Percentiles rank a stretch among this genome's conserved stretches.
Evolutionary conservation across 2,329 filamentous ascomycete genomes (phyloP).

Genomic region (Pseudogymnoascus sp.): DNA sequence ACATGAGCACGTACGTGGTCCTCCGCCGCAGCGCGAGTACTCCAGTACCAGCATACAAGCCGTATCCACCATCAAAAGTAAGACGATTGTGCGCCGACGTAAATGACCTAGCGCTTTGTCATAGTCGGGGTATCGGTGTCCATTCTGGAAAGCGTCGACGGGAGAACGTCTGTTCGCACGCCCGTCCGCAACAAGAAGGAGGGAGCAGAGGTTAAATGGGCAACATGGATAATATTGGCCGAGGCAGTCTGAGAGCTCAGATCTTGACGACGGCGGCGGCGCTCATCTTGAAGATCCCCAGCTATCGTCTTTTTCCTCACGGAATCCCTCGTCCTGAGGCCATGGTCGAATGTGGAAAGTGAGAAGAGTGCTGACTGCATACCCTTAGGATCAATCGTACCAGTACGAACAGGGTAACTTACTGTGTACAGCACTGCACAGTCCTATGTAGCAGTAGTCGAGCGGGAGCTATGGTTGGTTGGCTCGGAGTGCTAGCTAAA

Average conservation of each 20-base stretch:
- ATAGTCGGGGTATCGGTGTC: background rate
- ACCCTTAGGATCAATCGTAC: background rate
- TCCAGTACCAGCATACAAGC: background rate
- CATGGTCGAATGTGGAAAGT: background rate
- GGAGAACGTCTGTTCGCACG: background rate
- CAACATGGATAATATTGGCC: background rate
- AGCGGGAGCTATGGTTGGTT: background rate
- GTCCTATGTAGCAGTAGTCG: background rate
- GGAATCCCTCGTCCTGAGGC: background rate
- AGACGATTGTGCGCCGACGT: background rate
- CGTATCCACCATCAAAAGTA: slow-evolving; percentile 2
- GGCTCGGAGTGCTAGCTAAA: background rate
- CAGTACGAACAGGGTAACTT: background rate
- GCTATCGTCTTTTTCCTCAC: background rate
- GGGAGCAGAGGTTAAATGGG: background rate
- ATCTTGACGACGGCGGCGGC: background rate
- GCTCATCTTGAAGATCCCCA: background rate
- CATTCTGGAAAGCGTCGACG: background rate
- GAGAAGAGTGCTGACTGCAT: slow-evolving; percentile 6
- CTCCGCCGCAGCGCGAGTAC: background rate
- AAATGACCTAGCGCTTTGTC: slow-evolving; percentile 1
- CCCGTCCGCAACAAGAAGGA: background rate
- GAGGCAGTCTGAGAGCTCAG: background rate
- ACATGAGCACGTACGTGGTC: background rate
- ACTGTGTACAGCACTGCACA: background rate